Conservation (phyloP, 2,329 filamentous ascomycete genomes). For the Trichoderma sp. region DNA sequence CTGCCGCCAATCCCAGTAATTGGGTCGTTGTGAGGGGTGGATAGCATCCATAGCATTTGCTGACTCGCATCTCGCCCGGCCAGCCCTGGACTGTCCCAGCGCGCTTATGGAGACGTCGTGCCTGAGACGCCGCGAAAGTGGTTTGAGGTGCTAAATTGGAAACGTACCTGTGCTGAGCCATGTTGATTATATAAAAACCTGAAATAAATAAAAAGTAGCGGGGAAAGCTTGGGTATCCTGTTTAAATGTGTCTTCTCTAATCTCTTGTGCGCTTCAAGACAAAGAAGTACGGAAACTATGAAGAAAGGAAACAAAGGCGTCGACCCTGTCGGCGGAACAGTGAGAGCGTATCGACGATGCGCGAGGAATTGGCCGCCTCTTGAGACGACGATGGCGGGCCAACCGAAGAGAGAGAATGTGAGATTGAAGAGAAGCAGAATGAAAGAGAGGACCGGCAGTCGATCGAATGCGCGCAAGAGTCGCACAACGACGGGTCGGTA, state of each 20-base stretch:
- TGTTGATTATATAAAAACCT: conserved; percentile 27
- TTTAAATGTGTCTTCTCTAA: conserved; percentile 6
- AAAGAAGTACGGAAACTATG: conserved; percentile 7
- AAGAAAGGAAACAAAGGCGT: neutral
- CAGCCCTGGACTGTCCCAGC: conserved; percentile 11
- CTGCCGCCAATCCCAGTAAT: conserved; percentile 8
- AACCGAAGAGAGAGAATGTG: conserved; percentile 17
- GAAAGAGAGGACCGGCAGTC: conserved; percentile 6
- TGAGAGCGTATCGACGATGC: neutral
- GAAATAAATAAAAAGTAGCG: neutral
- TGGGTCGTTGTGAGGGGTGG: conserved; percentile 6
- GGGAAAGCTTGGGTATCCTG: conserved; percentile 20
- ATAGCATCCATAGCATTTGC: neutral
- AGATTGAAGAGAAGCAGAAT: conserved; percentile 25
- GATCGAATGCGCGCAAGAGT: neutral
- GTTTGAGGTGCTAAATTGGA: neutral
- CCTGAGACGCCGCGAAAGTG: neutral
- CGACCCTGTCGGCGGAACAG: neutral
- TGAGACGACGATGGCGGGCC: neutral
- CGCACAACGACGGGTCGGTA: conserved; percentile 2
- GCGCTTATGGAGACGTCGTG: conserved; percentile 12
- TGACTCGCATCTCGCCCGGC: conserved; percentile 9
- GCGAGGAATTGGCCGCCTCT: conserved; percentile 9
- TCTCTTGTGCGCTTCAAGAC: conserved; percentile 3
- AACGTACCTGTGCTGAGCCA: conserved; percentile 39